Base-by-base conservation (phyloP, 805 yeast genomes). In the Pichia cephalocereana region DNA sequence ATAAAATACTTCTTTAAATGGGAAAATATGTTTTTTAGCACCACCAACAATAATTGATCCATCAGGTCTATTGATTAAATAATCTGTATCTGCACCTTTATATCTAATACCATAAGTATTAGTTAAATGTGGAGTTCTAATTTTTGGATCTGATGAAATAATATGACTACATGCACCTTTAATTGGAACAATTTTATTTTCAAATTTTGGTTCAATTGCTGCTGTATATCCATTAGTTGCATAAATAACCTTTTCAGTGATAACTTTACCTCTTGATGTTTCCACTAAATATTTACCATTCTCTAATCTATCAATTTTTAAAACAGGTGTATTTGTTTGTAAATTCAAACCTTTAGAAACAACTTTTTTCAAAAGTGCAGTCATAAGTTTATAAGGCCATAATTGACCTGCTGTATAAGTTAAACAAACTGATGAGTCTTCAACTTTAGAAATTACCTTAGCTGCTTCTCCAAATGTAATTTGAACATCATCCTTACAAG, bases 301-400 rank as follows among this genome's bases (percentile, higher is more conserved):
- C 2, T 43, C 32, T 18, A 59, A 43, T 28, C 52, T 47, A 11
- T 40, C 46, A 15, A 70, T 63, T 6, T 56, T 50, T 1, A 55
- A 54, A 6, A 68, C 77, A 2, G 64, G 60, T 1, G 77, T 71
- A 48, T 72, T 63, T 1, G 78, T 63, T 47, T 72, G 74, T 32
- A 74, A 50, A 43, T 70, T 65, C 37, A 71, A 53, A n/a, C 72
- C 73, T 23, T 57, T 54, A 8, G 47, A 44, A 6, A 72, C 55
- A 27, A 62, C 54, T 18, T 53, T 54, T 51, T 62, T 61, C 44
- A 72, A 53, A 2, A 74, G 45, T 1, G 60, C 56, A 4, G 61
- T 57, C 42, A 70, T 62, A 3, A 74, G 55, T 52, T 68, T 68
- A 55, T 74, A 70, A 4, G 77, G 75, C 67, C 75, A 72, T 44